Base-by-base conservation (phyloP, 768 basidiomycete species). In the Phanerochaete sordida region DNA sequence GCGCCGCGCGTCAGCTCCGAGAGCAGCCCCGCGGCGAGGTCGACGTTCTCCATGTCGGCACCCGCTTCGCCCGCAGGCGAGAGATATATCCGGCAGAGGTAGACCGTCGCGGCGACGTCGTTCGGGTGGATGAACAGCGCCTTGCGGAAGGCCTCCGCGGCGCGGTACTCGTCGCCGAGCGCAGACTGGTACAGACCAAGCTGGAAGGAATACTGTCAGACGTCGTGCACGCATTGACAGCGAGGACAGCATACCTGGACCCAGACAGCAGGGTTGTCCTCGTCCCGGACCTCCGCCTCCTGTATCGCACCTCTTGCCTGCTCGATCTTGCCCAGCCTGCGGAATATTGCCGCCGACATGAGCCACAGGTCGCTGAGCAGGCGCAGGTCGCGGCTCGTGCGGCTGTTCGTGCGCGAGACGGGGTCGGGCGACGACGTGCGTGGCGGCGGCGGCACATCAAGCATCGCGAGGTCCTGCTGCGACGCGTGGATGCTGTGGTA, bases 271-370 rank as follows among this genome's bases (percentile, higher is more conserved):
- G 92, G 85, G 71, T 96, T 95, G 26, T 83, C 81, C 64, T 92
- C 88, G 69, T 96, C 93, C 64, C 84, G 80, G 3, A 89, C 86
- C 70, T 99, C 96, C 0, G 96, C 97, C 73, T 99, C 96, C 69
- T 94, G 93, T 47, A 98, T 94, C 1, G 96, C 88, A 12, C 86
- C 95, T 53, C 86, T 85, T 0, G 91, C 87, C 66, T 98, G 93
- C 60, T 97, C 95, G 56, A 92, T 82, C 75, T 94, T 94, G 12
- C 92, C 92, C 57, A 90, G 76, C 60, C 97, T 77, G 48, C 97
- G 80, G 76, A 98, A 98, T 0, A 93, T 97, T 16, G 97, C 94
- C 0, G 96, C 93, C 7, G 89, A 91, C 82, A 93, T 92, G 5
- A 97, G 74, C 97, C 97, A 99, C 7, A 98, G 75, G 65, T 93